Evolutionary conservation across 2,329 filamentous ascomycete genomes (phyloP).

Genomic region (Exophiala mesophila): DNA sequence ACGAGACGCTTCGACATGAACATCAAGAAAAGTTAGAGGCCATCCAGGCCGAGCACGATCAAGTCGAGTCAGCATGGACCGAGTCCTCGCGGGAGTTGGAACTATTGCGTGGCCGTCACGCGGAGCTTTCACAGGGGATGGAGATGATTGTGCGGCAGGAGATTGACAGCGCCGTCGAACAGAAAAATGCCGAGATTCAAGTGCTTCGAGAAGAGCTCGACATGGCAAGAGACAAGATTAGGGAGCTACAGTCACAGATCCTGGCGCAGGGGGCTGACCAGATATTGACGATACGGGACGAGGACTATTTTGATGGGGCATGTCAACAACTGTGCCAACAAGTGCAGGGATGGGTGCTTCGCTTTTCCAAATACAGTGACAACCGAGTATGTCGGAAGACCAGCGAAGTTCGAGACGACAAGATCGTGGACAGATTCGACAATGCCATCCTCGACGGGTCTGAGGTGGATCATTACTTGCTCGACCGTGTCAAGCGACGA

Average conservation of each 20-base stretch:
- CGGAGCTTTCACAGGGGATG: conserved; percentile 58
- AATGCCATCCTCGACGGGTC: conserved; percentile 91
- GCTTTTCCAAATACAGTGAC: conserved; percentile 97
- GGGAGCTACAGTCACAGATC: conserved; percentile 56
- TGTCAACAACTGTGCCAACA: conserved; percentile 94
- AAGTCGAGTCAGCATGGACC: conserved; percentile 50
- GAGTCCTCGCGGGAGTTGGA: conserved; percentile 65
- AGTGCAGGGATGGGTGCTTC: conserved; percentile 94
- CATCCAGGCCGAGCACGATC: conserved; percentile 61
- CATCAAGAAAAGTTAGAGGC: conserved; percentile 66
- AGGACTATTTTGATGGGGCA: conserved; percentile 91
- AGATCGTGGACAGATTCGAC: conserved; percentile 88
- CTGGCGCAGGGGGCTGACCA: conserved; percentile 49
- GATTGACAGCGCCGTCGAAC: conserved; percentile 61
- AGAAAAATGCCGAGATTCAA: conserved; percentile 79
- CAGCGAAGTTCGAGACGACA: conserved; percentile 81
- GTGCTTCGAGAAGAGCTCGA: conserved; percentile 73
- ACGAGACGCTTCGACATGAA: conserved; percentile 71
- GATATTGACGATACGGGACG: conserved; percentile 75
- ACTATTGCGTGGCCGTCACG: conserved; percentile 59
- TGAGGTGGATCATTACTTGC: conserved; percentile 82
- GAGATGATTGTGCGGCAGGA: conserved; percentile 58
- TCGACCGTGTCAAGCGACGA: conserved; percentile 78
- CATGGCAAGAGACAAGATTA: conserved; percentile 59
- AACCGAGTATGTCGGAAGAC: conserved; percentile 80